Base-by-base conservation (phyloP, 202 grass and related monocot genomes). In the Miscanthus sacchariflorus region DNA sequence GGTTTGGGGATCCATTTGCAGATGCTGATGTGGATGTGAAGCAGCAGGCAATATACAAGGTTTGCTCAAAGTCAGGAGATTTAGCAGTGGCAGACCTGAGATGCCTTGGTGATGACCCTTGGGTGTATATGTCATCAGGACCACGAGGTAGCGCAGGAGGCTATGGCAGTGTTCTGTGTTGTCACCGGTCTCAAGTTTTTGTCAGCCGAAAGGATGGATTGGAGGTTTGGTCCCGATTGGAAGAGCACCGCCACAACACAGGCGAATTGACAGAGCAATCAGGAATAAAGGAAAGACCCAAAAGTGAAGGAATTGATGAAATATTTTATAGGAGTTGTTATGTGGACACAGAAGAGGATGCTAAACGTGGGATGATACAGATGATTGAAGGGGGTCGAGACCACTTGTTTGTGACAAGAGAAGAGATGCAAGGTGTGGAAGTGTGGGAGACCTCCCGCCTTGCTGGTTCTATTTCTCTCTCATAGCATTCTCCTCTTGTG, bases 1-100 rank as follows among this genome's bases (percentile, higher is more conserved):
- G 94, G 35, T 99, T 92, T 76, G 94, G 94, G 72, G 96, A 96
- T 83, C 85, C 96, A 40, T 99, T 99, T 85, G 85, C 94, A 43
- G 94, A 93, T 79, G 91, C 71, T 2, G 94, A 99, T 42, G 94
- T 88, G 10, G 89, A 99, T 61, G 74, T 68, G 9, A 92, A 96
- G 64, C 88, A 87, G 49, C 70, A 82, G 71, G 68, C 88, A 50
- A 83, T 96, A 36, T 93, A 95, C 85, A 99, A 99, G 86, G 94
- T 96, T n/a, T 96, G 96, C 70, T 99, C 90, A 78, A 96, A 89
- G 33, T 96, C 94, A 19, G 96, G 94, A 45, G 96, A 99, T 81
- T 86, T 99, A 61, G 94, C 87, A 24, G 80, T 89, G 50, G 94
- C 94, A 9, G 96, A 99, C 83, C 84, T 99, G 84, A 94, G 96